Evolutionary conservation across 495 filamentous ascomycete species (phyloP).

Genomic region (Aspergillus baeticus): DNA sequence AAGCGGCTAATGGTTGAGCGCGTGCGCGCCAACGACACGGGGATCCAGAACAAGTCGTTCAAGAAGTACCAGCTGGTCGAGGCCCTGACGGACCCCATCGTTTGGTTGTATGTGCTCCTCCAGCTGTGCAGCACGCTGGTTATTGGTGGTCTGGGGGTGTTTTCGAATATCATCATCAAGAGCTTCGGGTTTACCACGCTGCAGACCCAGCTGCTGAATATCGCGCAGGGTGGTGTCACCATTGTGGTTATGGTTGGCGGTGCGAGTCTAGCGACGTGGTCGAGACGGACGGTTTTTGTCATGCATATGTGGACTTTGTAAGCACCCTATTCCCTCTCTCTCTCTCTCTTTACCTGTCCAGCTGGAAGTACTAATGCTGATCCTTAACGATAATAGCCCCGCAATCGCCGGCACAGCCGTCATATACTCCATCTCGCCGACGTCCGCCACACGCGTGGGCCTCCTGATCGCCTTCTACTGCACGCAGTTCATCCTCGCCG

Average conservation of each 20-base stretch:
- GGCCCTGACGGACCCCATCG: conserved; percentile 41
- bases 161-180: conserved; percentile 33
- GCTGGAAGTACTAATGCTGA: too few species aligned
- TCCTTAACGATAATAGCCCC: too few species aligned
- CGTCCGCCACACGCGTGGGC: conserved; percentile 15
- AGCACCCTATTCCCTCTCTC: conserved; percentile 1
- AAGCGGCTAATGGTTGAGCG: conserved; percentile 50
- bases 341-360: not conserved
- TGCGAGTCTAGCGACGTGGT: conserved; percentile 12
- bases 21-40: conserved; percentile 53
- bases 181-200: conserved; percentile 31
- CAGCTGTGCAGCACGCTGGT: conserved; percentile 16
- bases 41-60: conserved; percentile 53
- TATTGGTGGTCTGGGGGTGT: conserved; percentile 31
- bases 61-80: conserved; percentile 51
- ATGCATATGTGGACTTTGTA: conserved; percentile 25
- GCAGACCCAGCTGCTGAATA: conserved; percentile 30
- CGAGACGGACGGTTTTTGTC: conserved; percentile 21
- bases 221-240: conserved; percentile 22
- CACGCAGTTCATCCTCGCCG: conserved; percentile 23
- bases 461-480: conserved; percentile 28
- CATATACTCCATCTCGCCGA: conserved; percentile 19
- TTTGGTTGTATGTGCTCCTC: conserved; percentile 23
- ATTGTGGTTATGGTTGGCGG: conserved; percentile 24
- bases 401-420: conserved; percentile 18